A percentile compares a stretch with the other conserved stretches of the same genome.
phyloP scores from a whole-genome alignment of 768 basidiomycete genomes.

The Lactifluus rugatus region DNA sequence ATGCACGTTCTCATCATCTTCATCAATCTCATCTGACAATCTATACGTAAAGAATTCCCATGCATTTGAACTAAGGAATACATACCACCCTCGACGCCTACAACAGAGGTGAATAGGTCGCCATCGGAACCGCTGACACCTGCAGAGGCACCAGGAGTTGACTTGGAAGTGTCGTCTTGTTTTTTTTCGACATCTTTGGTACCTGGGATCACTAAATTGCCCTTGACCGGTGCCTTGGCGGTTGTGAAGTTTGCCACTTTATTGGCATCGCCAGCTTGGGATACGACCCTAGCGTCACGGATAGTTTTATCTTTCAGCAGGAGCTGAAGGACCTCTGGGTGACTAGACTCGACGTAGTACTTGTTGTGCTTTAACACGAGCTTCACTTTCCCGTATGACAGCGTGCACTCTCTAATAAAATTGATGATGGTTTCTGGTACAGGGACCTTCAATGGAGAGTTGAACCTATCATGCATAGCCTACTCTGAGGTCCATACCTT shows the following conservation, averaged over 20 bases:
- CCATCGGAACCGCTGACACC: slow-evolving; percentile 39
- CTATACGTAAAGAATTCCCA: slow-evolving; percentile 3
- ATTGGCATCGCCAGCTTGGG: slow-evolving; percentile 64
- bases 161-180: slow-evolving; percentile 44
- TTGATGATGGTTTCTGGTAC: slow-evolving; percentile 78
- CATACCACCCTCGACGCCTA: slow-evolving; percentile 83
- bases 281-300: slow-evolving; percentile 70
- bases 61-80: slow-evolving; percentile 6
- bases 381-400: slow-evolving; percentile 97
- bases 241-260: slow-evolving; percentile 70
- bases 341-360: slow-evolving; percentile 92
- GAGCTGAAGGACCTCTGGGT: slow-evolving; percentile 85
- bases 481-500: slow-evolving; percentile 40
- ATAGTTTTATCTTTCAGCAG: slow-evolving; percentile 82
- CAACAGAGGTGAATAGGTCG: slow-evolving; percentile 91
- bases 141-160: slow-evolving; percentile 23
- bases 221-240: slow-evolving; percentile 72
- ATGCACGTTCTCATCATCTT: slow-evolving; percentile 95
- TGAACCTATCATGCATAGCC: slow-evolving; percentile 1
- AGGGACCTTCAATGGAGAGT: slow-evolving; percentile 53
- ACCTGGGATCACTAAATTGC: slow-evolving; percentile 79
- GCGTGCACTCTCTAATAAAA: slow-evolving; percentile 87
- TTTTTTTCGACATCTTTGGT: slow-evolving; percentile 66
- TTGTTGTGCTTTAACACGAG: slow-evolving; percentile 97
- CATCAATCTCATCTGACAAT: slow-evolving; percentile 80